A percentile compares a stretch with the other conserved stretches of the same genome.
phyloP scores from a whole-genome alignment of 768 basidiomycete genomes.

The Paxillus involutus region DNA sequence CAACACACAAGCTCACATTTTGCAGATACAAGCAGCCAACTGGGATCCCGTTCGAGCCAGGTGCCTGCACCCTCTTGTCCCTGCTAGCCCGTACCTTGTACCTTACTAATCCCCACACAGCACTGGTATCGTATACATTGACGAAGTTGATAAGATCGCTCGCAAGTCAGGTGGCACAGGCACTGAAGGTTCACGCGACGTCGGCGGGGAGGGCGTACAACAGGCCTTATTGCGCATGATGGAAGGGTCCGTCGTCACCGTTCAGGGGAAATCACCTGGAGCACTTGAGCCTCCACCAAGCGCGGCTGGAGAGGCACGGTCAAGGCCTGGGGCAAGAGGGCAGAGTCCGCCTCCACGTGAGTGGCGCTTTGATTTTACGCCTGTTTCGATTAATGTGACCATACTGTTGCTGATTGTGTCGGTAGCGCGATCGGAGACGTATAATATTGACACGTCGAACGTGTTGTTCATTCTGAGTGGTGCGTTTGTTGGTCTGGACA shows the following conservation, averaged over 20 bases:
- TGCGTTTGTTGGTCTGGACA: constrained; percentile 91
- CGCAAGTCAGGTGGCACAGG: constrained; percentile 53
- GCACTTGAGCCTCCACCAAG: constrained; percentile 45
- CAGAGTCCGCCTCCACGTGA: constrained; percentile 34
- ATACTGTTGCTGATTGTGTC: not conserved
- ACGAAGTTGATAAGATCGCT: constrained; percentile 94
- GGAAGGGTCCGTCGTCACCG: constrained; percentile 85
- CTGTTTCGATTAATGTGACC: not conserved
- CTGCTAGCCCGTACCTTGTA: not conserved
- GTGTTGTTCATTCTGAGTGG: constrained; percentile 95
- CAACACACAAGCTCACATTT: constrained; percentile 2
- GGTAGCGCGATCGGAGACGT: constrained; percentile 62
- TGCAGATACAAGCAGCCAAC: constrained; percentile 83
- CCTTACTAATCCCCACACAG: constrained; percentile 39
- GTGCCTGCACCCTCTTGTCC: constrained; percentile 37
- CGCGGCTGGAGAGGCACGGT: constrained; percentile 43
- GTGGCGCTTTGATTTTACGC: constrained; percentile 1
- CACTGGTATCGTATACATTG: constrained; percentile 93
- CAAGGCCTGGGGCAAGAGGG: constrained; percentile 50
- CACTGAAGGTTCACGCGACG: constrained; percentile 76
- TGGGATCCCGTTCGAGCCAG: constrained; percentile 87
- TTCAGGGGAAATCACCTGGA: constrained; percentile 68
- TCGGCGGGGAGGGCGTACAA: constrained; percentile 95
- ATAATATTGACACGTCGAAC: constrained; percentile 84
- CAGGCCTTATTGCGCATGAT: constrained; percentile 91